These are phyloP conservation scores for Takakia lepidozioides DNA, from an alignment of 225 moss, liverwort and hornwort species.

Conservation along the genomic window DNA sequence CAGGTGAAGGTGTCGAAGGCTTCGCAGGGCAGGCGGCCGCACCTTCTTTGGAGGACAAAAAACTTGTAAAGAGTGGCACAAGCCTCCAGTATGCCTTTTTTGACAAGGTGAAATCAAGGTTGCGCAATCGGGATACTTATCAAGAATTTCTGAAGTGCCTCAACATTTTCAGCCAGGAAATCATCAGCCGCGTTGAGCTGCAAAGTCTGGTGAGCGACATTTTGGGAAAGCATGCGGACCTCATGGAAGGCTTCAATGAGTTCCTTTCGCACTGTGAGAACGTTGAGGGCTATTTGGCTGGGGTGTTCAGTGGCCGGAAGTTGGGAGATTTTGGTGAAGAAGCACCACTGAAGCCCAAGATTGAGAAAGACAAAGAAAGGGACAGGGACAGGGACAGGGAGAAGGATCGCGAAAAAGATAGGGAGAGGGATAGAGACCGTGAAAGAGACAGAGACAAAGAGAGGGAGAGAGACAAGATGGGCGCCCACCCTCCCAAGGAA, in stretches of 20 bases:
- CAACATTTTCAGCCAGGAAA: conserved; percentile 95
- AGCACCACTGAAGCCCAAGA: conserved; percentile 56
- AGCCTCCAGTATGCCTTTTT: conserved; percentile 69
- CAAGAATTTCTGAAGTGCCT: conserved; percentile 96
- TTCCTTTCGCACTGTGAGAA: conserved; percentile 84
- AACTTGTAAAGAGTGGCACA: conserved; percentile 39
- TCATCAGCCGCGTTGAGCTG: conserved; percentile 81
- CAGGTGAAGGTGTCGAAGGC: conserved; percentile 71
- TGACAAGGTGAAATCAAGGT: conserved; percentile 82
- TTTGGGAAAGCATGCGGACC: conserved; percentile 86
- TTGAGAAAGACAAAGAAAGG: conserved; percentile 73
- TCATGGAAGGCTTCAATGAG: conserved; percentile 95
- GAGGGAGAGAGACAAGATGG: conserved; percentile 37
- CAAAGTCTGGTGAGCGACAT: conserved; percentile 84
- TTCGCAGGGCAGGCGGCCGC: conserved; percentile 41
- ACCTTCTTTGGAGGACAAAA: conserved; percentile 56
- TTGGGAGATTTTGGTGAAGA: conserved; percentile 64
- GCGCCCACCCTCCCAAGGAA: conserved; percentile 37
- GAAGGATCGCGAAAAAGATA: conserved; percentile 39
- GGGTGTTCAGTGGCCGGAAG: conserved; percentile 64
- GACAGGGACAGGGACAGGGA: conserved; percentile 54
- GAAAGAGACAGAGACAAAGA: conserved; percentile 47
- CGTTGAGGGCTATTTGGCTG: conserved; percentile 79
- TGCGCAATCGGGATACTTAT: conserved; percentile 83
- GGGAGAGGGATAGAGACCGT: conserved; percentile 34